Evolutionary conservation across 768 basidiomycete genomes (phyloP), one percentile per base, ranked within the genome.

Genomic region (Rhodotorula toruloides): DNA sequence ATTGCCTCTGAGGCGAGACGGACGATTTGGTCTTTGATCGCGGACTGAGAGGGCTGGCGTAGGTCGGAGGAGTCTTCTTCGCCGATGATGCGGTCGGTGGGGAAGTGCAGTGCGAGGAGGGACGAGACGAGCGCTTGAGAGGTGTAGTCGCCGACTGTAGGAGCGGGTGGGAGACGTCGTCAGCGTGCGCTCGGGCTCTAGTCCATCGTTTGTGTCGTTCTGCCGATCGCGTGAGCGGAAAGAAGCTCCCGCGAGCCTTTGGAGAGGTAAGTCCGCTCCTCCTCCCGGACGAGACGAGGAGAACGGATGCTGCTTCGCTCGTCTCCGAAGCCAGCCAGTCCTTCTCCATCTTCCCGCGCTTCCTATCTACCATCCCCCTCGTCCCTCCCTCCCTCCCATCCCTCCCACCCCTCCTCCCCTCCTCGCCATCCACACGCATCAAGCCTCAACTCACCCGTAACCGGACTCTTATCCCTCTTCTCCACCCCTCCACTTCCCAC

Each of bases 31-130:
- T 84, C 80, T 43, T 84, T 75, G 57, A 92, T 78, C 5, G 79
- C 79, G 13, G 79, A 78, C 48, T 79, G 77, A 39, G 81, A 83
- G 46, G 63, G 66, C 0, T 62, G 61, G 12, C 88, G 84, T 27
- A 98, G 78, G 58, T 91, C 89, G 0, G 84, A 80, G 0, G 94
- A 87, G 76, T 96, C 91, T 78, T 99, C 94, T 77, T 99, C 96
- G 39, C 93, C 96, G 44, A 98, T 87, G 75, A 98, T 90, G 14
- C 84, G 84, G 78, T 97, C 92, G 1, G 81, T 72, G 0, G 93
- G 94, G 78, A 96, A 98, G 0, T 86, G 85, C 19, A 80, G 79
- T 22, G 78, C 76, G 42, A 99, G 83, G 74, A 97, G 87, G 13
- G 86, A 82, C 65, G 87, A 88, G 73, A 99, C 86, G 47, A 98